Conservation (phyloP, 768 basidiomycete species). For the Thelephora aurantiotincta region DNA sequence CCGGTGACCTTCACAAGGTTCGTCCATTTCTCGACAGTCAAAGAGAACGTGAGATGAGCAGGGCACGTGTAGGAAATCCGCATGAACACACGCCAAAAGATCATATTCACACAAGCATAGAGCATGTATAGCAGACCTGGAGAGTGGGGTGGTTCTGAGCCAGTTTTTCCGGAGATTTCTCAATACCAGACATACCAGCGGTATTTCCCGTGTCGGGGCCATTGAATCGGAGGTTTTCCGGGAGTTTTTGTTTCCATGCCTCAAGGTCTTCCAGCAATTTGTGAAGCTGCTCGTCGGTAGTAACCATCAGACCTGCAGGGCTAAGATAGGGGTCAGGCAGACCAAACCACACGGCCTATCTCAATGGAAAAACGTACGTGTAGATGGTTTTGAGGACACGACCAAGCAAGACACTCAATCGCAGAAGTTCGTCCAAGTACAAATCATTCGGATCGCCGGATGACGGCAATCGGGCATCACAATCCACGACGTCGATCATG, state of each 20-base stretch:
- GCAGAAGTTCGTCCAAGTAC: constrained; percentile 85
- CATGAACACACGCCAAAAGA: constrained; percentile 98
- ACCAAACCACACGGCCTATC: neutral
- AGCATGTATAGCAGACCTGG: constrained; percentile 78
- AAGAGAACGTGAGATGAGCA: constrained; percentile 72
- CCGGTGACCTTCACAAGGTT: constrained; percentile 57
- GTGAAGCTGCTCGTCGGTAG: constrained; percentile 69
- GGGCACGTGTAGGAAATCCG: constrained; percentile 90
- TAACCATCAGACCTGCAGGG: constrained; percentile 76
- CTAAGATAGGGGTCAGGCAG: constrained; percentile 21
- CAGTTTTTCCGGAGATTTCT: neutral
- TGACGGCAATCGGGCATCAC: constrained; percentile 86
- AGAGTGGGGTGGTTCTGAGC: neutral
- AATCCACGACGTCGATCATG: constrained; percentile 95
- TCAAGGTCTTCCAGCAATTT: constrained; percentile 51
- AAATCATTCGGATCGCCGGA: constrained; percentile 67
- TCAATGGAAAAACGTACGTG: constrained; percentile 32
- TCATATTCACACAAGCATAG: constrained; percentile 85
- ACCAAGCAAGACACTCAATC: constrained; percentile 83
- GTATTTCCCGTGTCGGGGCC: constrained; percentile 52
- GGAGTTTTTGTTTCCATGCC: constrained; percentile 67
- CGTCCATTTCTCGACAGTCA: constrained; percentile 73
- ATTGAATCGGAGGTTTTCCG: constrained; percentile 62
- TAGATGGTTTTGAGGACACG: constrained; percentile 89
- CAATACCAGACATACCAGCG: constrained; percentile 38